Evolutionary conservation across 345 rosid genomes (phyloP).

Genomic region (Jatropha curcas): DNA sequence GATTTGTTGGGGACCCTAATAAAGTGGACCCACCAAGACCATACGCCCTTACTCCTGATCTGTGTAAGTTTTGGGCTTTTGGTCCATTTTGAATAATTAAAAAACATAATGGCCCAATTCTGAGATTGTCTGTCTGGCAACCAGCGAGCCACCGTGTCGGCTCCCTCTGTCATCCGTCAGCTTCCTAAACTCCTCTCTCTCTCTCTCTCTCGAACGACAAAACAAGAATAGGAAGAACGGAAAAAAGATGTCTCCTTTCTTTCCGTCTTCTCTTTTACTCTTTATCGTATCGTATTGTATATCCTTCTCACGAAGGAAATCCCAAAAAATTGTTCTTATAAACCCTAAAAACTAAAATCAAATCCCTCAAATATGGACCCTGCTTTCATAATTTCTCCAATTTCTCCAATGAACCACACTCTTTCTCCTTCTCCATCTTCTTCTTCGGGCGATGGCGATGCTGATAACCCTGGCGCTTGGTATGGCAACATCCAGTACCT

Average conservation of each 20-base stretch:
- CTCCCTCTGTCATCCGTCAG: background rate
- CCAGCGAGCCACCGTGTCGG: background rate
- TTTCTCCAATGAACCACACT: background rate
- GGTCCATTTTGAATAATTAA: too few species aligned
- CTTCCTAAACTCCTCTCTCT: background rate
- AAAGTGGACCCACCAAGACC: too few species aligned
- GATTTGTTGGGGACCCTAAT: too few species aligned
- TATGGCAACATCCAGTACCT: constrained; percentile 93
- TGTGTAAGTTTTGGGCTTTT: too few species aligned
- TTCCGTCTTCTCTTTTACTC: background rate
- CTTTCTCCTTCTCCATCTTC: constrained; percentile 28
- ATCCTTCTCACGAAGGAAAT: background rate
- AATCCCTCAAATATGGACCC: constrained; percentile 8
- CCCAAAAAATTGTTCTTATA: background rate
- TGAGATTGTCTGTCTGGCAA: background rate
- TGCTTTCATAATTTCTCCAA: constrained; percentile 7
- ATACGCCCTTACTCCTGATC: too few species aligned
- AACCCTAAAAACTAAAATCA: constrained; percentile 10
- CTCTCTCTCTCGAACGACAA: background rate
- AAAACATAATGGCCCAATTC: background rate
- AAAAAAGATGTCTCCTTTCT: too few species aligned
- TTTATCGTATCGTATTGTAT: background rate
- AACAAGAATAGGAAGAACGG: background rate
- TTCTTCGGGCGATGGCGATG: constrained; percentile 28
- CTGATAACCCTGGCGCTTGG: constrained; percentile 63